phyloP scores from a whole-genome alignment of 371 early-diverging fungal genomes.

The Haplosporangium sp. region DNA sequence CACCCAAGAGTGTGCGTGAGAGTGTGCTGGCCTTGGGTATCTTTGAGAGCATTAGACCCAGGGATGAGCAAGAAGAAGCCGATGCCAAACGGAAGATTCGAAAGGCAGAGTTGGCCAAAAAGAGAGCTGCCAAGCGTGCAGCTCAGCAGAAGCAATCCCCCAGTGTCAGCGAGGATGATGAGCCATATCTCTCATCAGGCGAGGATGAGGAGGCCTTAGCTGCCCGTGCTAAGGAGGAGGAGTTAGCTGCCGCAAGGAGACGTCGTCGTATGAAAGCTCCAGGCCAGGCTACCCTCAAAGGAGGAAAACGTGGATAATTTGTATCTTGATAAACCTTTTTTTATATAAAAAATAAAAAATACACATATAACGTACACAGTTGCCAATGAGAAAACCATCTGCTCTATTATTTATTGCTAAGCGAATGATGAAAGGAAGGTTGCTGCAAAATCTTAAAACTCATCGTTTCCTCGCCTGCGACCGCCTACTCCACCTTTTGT shows the following conservation, averaged over 20 bases:
- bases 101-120: conserved; percentile 47
- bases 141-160: conserved; percentile 45
- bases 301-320: conserved; percentile 50
- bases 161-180: conserved; percentile 43
- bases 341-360: too few relatives aligned
- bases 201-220: conserved; percentile 41
- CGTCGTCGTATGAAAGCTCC: conserved; percentile 57
- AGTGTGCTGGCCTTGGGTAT: conserved; percentile 30
- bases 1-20: conserved; percentile 38
- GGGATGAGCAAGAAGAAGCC: conserved; percentile 30
- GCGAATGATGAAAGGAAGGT: neutral
- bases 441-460: conserved; percentile 19
- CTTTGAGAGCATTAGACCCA: conserved; percentile 53
- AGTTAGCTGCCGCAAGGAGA: conserved; percentile 52
- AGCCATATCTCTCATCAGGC: conserved; percentile 12
- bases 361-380: too few relatives aligned
- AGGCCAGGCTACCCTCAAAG: conserved; percentile 52
- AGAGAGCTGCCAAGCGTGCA: conserved; percentile 50
- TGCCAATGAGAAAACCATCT: neutral
- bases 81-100: conserved; percentile 40
- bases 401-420: neutral
- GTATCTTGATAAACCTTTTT: neutral
- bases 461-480: conserved; percentile 34
- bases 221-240: conserved; percentile 41
- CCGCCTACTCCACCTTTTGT: conserved; percentile 61